phyloP scores from a whole-genome alignment of 2,329 filamentous ascomycete genomes.

The Ophiosphaerella herpotricha region DNA sequence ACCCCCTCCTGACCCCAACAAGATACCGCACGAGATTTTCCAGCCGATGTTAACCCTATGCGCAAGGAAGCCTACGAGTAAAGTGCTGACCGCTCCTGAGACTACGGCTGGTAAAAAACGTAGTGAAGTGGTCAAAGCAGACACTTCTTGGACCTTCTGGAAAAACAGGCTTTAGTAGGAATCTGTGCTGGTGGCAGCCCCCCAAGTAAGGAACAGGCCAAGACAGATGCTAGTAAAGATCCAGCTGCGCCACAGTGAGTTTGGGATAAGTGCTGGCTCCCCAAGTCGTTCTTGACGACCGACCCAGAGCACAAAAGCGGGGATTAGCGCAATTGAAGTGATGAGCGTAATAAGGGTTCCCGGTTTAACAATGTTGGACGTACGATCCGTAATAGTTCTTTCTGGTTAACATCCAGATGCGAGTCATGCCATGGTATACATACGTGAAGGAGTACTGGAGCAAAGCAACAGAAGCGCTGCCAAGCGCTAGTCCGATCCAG shows the following conservation, averaged over 20 bases:
- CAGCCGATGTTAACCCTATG: conserved; percentile 52
- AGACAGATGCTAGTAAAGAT: conserved; percentile 62
- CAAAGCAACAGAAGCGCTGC: conserved; percentile 54
- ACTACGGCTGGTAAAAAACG: conserved; percentile 51
- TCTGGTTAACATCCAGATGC: background rate
- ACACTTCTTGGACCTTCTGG: conserved; percentile 46
- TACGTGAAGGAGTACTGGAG: conserved; percentile 61
- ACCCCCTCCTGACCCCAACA: conserved; percentile 38
- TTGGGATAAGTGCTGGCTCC: conserved; percentile 64
- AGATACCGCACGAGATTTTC: conserved; percentile 44
- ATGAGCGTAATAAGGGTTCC: conserved; percentile 54
- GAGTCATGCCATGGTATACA: conserved; percentile 24
- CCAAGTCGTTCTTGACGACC: conserved; percentile 52
- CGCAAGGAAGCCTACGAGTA: conserved; percentile 54
- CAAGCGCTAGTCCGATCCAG: conserved; percentile 57
- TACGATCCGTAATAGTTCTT: conserved; percentile 46
- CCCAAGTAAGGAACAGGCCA: conserved; percentile 47
- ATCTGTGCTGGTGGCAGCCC: conserved; percentile 45
- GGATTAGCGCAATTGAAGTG: conserved; percentile 50
- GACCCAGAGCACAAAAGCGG: conserved; percentile 61
- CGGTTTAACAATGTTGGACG: conserved; percentile 50
- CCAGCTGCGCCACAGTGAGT: conserved; percentile 63
- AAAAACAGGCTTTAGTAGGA: conserved; percentile 52
- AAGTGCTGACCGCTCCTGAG: conserved; percentile 47
- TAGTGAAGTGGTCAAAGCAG: conserved; percentile 44